phyloP scores from a whole-genome alignment of 345 rosid species.

The Melaleuca quinquenervia region DNA sequence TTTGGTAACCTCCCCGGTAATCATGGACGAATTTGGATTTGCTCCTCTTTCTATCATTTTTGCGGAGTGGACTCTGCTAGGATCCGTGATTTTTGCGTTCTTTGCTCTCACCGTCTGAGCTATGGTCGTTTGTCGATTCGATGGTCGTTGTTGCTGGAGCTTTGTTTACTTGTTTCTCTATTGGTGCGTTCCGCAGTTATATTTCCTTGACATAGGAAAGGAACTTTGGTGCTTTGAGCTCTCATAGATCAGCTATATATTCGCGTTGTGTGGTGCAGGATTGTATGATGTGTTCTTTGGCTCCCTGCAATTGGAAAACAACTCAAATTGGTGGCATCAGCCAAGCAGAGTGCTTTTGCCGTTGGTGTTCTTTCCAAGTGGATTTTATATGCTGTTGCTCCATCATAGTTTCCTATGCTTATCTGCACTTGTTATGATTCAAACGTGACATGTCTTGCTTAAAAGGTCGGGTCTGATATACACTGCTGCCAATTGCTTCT shows the following conservation, averaged over 20 bases:
- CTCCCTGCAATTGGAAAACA: neutral
- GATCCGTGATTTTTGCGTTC: neutral
- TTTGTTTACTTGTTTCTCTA: neutral
- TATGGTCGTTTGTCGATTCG: neutral
- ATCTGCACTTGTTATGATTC: neutral
- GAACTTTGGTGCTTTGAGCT: neutral
- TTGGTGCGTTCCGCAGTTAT: neutral
- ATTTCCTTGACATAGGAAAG: neutral
- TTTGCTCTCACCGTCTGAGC: neutral
- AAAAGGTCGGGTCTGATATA: neutral
- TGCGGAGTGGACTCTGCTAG: neutral
- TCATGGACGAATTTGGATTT: neutral
- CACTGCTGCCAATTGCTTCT: neutral
- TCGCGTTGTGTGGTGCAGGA: neutral
- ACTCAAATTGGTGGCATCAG: neutral
- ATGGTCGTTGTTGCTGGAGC: neutral
- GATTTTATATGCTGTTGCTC: neutral
- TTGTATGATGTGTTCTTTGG: neutral
- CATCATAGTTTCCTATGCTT: neutral
- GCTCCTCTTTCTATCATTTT: neutral
- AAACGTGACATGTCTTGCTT: neutral
- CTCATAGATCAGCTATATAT: neutral
- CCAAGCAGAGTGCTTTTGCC: no score
- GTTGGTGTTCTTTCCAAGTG: neutral
- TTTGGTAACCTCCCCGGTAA: neutral